phyloP scores from a whole-genome alignment of 2,329 filamentous ascomycete genomes.

The Penicillium sp. region DNA sequence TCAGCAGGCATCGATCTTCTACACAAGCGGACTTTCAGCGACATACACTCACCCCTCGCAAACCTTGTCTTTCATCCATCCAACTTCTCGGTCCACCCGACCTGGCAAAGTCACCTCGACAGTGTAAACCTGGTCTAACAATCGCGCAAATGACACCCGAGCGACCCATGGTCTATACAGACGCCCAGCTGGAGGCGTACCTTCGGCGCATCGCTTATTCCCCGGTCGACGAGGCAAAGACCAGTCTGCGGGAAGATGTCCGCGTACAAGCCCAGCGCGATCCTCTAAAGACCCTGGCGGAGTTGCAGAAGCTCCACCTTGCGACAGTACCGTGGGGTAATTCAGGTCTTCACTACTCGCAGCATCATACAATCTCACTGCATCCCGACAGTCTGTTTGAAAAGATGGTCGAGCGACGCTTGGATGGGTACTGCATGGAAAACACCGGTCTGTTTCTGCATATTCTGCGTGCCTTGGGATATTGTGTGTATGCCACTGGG shows the following conservation, averaged over 20 bases:
- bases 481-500: constrained; percentile 50
- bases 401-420: constrained; percentile 47
- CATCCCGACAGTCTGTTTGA: constrained; percentile 47
- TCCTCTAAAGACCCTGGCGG: constrained; percentile 27
- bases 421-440: constrained; percentile 59
- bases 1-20: too few species aligned
- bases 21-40: too few species aligned
- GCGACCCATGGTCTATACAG: constrained; percentile 26
- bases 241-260: constrained; percentile 21
- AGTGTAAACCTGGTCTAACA: not conserved
- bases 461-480: constrained; percentile 49
- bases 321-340: constrained; percentile 53
- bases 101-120: not conserved
- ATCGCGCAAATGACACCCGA: constrained; percentile 6
- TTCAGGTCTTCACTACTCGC: constrained; percentile 50
- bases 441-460: constrained; percentile 50
- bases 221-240: constrained; percentile 5
- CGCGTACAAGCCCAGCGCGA: constrained; percentile 24
- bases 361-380: constrained; percentile 44
- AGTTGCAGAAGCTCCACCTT: constrained; percentile 42
- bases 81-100: too few species aligned
- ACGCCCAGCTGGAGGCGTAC: constrained; percentile 34
- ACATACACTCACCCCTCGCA: too few species aligned
- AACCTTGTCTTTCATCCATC: too few species aligned
- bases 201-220: constrained; percentile 28